Conservation (phyloP, 495 filamentous ascomycete species). For the Penicillium silybi region DNA sequence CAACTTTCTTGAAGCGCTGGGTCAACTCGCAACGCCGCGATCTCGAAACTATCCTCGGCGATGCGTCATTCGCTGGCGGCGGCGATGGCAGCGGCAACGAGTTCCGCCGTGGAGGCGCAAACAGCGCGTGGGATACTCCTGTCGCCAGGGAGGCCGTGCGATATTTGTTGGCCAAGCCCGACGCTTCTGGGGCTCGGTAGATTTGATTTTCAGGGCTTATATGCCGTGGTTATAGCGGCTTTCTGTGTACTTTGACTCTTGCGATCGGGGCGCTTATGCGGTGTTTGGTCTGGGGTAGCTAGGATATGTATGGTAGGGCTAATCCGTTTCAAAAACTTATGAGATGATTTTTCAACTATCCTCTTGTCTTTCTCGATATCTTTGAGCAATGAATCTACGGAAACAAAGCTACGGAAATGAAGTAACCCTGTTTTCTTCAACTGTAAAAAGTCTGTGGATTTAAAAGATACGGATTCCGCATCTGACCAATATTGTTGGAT, state of each 20-base stretch:
- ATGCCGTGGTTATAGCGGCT: slow-evolving; percentile 3
- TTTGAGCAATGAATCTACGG: background rate
- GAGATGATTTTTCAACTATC: slow-evolving; percentile 2
- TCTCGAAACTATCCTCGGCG: slow-evolving; percentile 83
- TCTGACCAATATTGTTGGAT: background rate
- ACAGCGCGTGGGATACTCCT: slow-evolving; percentile 51
- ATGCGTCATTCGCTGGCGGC: slow-evolving; percentile 64
- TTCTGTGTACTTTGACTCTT: slow-evolving; percentile 15
- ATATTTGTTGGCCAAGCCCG: slow-evolving; percentile 47
- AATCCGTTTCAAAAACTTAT: slow-evolving; percentile 17
- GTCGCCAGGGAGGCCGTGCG: slow-evolving; percentile 47
- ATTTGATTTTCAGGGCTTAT: background rate
- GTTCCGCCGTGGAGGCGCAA: slow-evolving; percentile 53
- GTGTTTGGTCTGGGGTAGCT: slow-evolving; percentile 34
- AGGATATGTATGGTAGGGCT: slow-evolving; percentile 18
- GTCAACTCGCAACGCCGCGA: slow-evolving; percentile 83
- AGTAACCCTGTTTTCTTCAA: no score
- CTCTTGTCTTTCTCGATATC: background rate
- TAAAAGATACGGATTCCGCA: background rate
- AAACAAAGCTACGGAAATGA: background rate
- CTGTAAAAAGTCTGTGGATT: no score
- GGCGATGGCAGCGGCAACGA: slow-evolving; percentile 58
- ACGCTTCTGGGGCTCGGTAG: slow-evolving; percentile 30
- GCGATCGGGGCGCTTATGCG: slow-evolving; percentile 31
- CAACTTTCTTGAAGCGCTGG: slow-evolving; percentile 77